Conservation (phyloP, 1,284 basidiomycete species). For the Rhodotorula sp. region DNA sequence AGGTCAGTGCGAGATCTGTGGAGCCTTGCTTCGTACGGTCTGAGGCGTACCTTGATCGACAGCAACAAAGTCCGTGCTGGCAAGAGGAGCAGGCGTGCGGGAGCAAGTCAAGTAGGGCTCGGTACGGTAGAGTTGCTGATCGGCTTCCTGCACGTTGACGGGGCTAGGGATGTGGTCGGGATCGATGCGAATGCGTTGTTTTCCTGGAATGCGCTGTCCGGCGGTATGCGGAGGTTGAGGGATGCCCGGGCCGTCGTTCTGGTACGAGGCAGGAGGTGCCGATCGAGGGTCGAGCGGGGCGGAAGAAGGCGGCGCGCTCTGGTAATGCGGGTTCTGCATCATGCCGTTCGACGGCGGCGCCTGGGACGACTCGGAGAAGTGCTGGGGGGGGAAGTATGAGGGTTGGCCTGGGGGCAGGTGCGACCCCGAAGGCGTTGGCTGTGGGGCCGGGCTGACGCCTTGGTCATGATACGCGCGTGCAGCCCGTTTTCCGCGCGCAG, state of each 20-base stretch:
- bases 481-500: conserved; percentile 23
- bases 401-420: neutral
- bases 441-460: conserved; percentile 11
- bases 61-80: conserved; percentile 80
- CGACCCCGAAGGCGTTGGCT: conserved; percentile 3
- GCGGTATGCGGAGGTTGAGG: conserved; percentile 52
- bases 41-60: conserved; percentile 80
- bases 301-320: neutral
- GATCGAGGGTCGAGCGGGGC: conserved; percentile 8
- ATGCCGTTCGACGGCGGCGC: conserved; percentile 9
- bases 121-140: conserved; percentile 57
- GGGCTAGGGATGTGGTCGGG: conserved; percentile 88
- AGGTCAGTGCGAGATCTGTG: neutral
- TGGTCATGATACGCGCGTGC: conserved; percentile 31
- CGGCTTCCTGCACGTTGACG: conserved; percentile 75
- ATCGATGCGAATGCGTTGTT: conserved; percentile 76
- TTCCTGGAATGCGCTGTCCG: conserved; percentile 55
- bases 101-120: conserved; percentile 71
- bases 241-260: conserved; percentile 30
- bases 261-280: conserved; percentile 26
- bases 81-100: conserved; percentile 73
- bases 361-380: conserved; percentile 37
- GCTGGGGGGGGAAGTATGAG: conserved; percentile 19
- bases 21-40: too few species aligned
- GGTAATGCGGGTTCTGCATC: conserved; percentile 38